Percentiles rank a stretch among this genome's conserved stretches.
These are phyloP conservation scores for Plantago coronopus DNA, from an alignment of 305 asterid species.

Conservation along the genomic window DNA sequence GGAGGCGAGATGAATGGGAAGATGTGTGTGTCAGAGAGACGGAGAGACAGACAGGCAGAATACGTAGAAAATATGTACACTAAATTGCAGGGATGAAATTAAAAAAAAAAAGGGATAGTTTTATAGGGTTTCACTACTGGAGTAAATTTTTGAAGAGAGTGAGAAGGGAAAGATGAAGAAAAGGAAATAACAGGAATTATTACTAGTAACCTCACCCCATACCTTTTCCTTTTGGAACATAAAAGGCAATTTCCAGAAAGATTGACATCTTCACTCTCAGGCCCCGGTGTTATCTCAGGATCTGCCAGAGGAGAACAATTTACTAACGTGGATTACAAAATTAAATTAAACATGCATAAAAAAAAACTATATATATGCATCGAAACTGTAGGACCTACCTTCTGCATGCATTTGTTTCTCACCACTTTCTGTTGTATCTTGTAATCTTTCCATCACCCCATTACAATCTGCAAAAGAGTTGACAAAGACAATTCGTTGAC, in stretches of 20 bases:
- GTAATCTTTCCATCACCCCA: slow-evolving; percentile 18
- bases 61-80: too few species aligned
- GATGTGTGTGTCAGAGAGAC: too few species aligned
- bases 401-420: slow-evolving; percentile 6
- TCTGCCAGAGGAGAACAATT: slow-evolving; percentile 20
- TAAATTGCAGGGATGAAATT: too few species aligned
- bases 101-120: too few species aligned
- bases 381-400: slow-evolving; percentile 23
- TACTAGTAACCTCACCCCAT: slow-evolving; percentile 17
- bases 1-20: too few species aligned
- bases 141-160: too few species aligned
- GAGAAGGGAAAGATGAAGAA: not conserved
- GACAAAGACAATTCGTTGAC: not conserved
- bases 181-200: not conserved
- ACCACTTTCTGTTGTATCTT: slow-evolving; percentile 10
- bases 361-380: slow-evolving; percentile 22
- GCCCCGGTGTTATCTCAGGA: slow-evolving; percentile 31
- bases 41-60: too few species aligned
- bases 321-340: slow-evolving; percentile 9
- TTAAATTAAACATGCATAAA: slow-evolving; percentile 14
- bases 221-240: slow-evolving; percentile 64
- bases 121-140: too few species aligned
- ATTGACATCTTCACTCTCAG: slow-evolving; percentile 21
- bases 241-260: slow-evolving; percentile 35
- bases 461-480: not conserved